phyloP scores from a whole-genome alignment of 345 rosid genomes.

The Carallia brachiata region DNA sequence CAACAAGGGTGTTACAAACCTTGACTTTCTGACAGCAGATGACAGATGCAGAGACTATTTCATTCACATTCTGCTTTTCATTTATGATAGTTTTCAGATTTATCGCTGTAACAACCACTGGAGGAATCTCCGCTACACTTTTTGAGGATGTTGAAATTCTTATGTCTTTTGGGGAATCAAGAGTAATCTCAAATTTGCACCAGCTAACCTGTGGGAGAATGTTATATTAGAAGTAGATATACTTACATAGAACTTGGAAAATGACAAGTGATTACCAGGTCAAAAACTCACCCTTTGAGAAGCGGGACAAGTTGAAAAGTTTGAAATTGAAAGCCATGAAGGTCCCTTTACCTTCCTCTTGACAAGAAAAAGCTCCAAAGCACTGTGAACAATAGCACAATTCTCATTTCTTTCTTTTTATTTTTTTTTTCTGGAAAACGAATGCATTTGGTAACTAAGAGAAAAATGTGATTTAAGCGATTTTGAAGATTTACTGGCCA shows the following conservation, averaged over 20 bases:
- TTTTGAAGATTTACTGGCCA: too few species aligned
- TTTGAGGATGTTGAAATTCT: constrained; percentile 47
- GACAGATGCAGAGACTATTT: constrained; percentile 87
- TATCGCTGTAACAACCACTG: constrained; percentile 84
- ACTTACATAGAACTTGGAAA: constrained; percentile 13
- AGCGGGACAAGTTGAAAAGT: constrained; percentile 62
- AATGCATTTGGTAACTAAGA: background rate
- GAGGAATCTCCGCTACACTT: constrained; percentile 59
- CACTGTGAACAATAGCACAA: constrained; percentile 52
- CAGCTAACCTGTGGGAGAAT: constrained; percentile 74
- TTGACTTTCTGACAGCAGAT: constrained; percentile 90
- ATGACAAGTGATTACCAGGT: constrained; percentile 4
- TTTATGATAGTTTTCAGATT: constrained; percentile 83
- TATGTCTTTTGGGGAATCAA: constrained; percentile 70
- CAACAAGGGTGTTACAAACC: constrained; percentile 51
- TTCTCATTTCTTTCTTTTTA: constrained; percentile 3
- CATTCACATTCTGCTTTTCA: constrained; percentile 77
- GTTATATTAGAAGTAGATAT: constrained; percentile 17
- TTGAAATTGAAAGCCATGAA: constrained; percentile 83
- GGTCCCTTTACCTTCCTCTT: constrained; percentile 92
- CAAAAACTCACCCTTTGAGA: constrained; percentile 66
- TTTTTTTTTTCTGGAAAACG: background rate
- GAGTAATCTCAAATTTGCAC: constrained; percentile 89
- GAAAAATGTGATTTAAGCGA: too few species aligned
- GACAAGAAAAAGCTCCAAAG: constrained; percentile 89